Conservation (phyloP, 2,329 filamentous ascomycete species). For the Phialocephala sp. region DNA sequence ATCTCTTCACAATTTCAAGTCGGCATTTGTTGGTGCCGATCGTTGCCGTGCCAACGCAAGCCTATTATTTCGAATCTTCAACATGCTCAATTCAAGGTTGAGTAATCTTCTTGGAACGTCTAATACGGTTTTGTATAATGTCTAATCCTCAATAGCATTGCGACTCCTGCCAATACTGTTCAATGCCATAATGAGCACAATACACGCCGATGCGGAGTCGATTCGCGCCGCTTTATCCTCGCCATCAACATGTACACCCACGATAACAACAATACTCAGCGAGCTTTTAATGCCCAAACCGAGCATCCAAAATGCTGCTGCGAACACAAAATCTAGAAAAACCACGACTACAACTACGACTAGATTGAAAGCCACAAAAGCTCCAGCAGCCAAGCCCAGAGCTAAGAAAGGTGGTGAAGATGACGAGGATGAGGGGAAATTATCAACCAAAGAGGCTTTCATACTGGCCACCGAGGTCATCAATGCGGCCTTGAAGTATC, state of each 20-base stretch:
- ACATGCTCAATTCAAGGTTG: not conserved
- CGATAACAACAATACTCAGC: conserved; percentile 52
- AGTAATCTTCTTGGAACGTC: not conserved
- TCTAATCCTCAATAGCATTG: conserved; percentile 40
- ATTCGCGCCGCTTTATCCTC: conserved; percentile 54
- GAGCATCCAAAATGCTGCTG: conserved; percentile 19
- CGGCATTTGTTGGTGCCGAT: not conserved
- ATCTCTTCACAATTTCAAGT: not conserved
- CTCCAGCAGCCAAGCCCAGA: conserved; percentile 31
- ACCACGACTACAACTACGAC: conserved; percentile 11
- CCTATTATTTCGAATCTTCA: not conserved
- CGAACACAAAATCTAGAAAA: conserved; percentile 14
- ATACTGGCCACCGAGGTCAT: conserved; percentile 75
- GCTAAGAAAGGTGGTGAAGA: conserved; percentile 42
- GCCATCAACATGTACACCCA: conserved; percentile 53
- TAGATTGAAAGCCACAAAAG: conserved; percentile 36
- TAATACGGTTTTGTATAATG: conserved; percentile 41
- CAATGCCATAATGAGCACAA: conserved; percentile 47
- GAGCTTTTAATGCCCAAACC: conserved; percentile 50
- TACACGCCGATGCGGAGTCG: conserved; percentile 50
- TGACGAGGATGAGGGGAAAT: conserved; percentile 43
- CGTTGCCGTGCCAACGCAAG: not conserved
- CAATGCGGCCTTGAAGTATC: conserved; percentile 70
- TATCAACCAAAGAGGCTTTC: conserved; percentile 65
- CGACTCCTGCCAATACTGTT: conserved; percentile 23